A percentile compares a stretch with the other conserved stretches of the same genome.
Evolutionary conservation across 768 basidiomycete species (phyloP).

Genomic region (Lentinula edodes): DNA sequence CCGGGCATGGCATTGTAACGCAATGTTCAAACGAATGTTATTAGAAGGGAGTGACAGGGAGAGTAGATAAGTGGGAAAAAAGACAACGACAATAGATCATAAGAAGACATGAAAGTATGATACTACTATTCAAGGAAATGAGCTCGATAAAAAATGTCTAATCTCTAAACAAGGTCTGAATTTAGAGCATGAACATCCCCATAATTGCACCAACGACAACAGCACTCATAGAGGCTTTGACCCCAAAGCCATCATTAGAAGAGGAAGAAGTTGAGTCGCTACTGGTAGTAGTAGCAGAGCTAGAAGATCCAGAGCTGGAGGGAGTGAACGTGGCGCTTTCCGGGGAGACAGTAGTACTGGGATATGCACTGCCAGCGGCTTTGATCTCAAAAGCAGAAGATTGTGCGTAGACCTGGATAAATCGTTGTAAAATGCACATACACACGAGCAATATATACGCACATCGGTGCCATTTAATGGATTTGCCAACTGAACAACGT

Average conservation of each 20-base stretch:
- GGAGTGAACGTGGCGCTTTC: conserved; percentile 3
- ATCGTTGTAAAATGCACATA: background rate
- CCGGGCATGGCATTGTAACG: no score
- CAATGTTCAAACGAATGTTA: conserved; percentile 3
- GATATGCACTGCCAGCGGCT: background rate
- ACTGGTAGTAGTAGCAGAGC: background rate
- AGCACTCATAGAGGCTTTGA: background rate
- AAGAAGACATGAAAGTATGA: background rate
- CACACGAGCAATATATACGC: conserved; percentile 17
- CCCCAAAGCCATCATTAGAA: background rate
- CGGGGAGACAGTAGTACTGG: conserved; percentile 1
- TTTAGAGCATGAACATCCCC: background rate
- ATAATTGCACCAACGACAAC: background rate
- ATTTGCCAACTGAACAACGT: conserved; percentile 46
- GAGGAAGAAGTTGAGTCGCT: background rate
- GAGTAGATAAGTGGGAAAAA: background rate
- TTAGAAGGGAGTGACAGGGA: conserved; percentile 2
- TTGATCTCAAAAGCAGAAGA: conserved; percentile 5
- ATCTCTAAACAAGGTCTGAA: background rate
- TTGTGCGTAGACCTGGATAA: background rate
- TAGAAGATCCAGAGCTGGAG: background rate
- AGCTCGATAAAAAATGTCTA: background rate
- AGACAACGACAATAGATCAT: background rate
- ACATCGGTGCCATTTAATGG: conserved; percentile 48
- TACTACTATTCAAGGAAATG: background rate